Percentiles rank a stretch among this genome's conserved stretches.
Conservation (phyloP, 345 rosid genomes). For the Reutealis trisperma region DNA sequence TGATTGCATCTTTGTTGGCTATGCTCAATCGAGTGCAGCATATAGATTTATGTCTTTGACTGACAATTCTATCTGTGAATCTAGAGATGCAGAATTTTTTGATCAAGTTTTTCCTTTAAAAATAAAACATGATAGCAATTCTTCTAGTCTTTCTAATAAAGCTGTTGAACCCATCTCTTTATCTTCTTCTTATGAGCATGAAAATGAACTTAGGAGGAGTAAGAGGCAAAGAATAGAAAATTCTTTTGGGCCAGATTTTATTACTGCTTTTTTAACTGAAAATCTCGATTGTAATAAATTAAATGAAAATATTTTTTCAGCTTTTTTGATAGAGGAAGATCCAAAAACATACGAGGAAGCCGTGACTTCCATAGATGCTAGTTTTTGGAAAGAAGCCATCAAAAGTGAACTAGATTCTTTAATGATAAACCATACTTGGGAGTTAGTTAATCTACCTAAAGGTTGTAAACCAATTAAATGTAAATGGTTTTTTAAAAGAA, state of each 20-base stretch:
- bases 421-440: neutral
- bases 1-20: neutral
- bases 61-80: neutral
- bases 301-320: neutral
- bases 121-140: too few relatives aligned
- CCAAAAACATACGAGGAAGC: constrained; percentile 1
- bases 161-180: too few relatives aligned
- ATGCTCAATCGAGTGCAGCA: neutral
- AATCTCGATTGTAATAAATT: neutral
- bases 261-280: neutral
- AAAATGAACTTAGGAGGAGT: neutral
- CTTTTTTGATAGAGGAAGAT: neutral
- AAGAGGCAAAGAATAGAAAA: neutral
- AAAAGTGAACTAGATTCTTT: neutral
- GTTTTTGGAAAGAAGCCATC: constrained; percentile 9
- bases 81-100: neutral
- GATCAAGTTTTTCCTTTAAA: neutral
- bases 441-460: neutral
- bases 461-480: neutral
- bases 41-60: neutral
- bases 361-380: neutral
- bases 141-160: too few relatives aligned
- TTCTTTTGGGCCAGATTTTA: neutral
- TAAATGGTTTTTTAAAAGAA: constrained; percentile 5
- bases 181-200: too few relatives aligned